Evolutionary conservation across 768 basidiomycete genomes (phyloP).

Genomic region (Rhodotorula toruloides): DNA sequence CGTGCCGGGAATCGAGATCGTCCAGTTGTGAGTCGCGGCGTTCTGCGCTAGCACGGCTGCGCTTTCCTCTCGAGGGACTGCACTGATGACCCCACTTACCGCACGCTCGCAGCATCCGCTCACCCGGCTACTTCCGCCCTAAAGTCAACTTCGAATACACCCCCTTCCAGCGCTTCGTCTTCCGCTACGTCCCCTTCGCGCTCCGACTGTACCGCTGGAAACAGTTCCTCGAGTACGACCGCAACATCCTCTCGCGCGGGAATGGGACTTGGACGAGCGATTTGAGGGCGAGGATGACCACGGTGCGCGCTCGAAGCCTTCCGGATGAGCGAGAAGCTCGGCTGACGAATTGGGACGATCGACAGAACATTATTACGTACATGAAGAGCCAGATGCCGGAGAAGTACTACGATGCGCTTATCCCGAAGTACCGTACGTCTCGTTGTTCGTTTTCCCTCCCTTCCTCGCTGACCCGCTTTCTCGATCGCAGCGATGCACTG

Average conservation of each 20-base stretch:
- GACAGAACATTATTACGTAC: conserved; percentile 20
- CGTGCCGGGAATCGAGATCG: conserved; percentile 42
- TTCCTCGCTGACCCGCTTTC: background rate
- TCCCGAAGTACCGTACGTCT: conserved; percentile 51
- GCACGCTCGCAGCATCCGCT: conserved; percentile 16
- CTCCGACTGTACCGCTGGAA: conserved; percentile 30
- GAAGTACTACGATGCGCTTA: conserved; percentile 52
- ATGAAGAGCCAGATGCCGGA: conserved; percentile 51
- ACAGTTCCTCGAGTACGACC: conserved; percentile 35
- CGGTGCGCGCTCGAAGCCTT: background rate
- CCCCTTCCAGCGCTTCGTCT: conserved; percentile 12
- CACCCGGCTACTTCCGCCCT: conserved; percentile 19
- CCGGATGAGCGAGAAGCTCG: background rate
- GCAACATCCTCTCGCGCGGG: conserved; percentile 16
- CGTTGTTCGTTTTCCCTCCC: too few relatives aligned
- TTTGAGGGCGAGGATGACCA: conserved; percentile 1
- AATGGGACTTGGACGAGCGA: conserved; percentile 11
- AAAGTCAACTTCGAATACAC: conserved; percentile 30
- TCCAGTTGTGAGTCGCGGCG: conserved; percentile 50
- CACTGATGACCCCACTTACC: background rate
- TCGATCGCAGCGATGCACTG: conserved; percentile 39
- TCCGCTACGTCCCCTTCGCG: conserved; percentile 29
- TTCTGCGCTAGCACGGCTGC: background rate
- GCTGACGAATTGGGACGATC: background rate
- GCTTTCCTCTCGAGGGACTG: background rate